phyloP scores from a whole-genome alignment of 495 filamentous ascomycete species.

The Ascodesmis nigricans region DNA sequence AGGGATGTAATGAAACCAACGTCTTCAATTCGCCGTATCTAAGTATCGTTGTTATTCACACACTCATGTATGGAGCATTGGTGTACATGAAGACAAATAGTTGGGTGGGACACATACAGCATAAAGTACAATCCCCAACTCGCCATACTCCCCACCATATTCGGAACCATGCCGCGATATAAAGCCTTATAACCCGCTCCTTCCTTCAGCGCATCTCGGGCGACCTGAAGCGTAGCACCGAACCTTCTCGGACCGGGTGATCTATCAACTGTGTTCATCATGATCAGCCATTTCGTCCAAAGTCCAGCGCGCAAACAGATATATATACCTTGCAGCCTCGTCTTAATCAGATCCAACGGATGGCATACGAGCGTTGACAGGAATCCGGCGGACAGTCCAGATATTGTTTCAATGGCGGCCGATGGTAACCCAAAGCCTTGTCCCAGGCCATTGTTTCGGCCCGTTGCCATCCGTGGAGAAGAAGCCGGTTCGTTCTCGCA shows the following conservation, averaged over 20 bases:
- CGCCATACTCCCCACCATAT: constrained; percentile 71
- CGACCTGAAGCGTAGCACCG: constrained; percentile 29
- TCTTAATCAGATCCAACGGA: constrained; percentile 89
- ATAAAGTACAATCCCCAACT: constrained; percentile 88
- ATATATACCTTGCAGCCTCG: constrained; percentile 75
- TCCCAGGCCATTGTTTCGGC: too few species aligned
- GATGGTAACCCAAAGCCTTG: constrained; percentile 33
- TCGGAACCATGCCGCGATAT: constrained; percentile 76
- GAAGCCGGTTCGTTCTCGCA: too few species aligned
- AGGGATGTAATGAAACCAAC: constrained; percentile 9
- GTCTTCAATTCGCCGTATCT: constrained; percentile 23
- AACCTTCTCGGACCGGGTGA: background rate
- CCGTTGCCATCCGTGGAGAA: too few species aligned
- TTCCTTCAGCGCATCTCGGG: constrained; percentile 31
- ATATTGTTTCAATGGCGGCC: constrained; percentile 68
- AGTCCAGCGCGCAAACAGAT: too few species aligned
- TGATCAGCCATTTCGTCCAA: too few species aligned
- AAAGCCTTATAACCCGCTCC: constrained; percentile 33
- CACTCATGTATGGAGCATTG: too few species aligned
- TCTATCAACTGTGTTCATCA: background rate
- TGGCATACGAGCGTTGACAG: constrained; percentile 62
- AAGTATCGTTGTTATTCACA: background rate
- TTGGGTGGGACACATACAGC: constrained; percentile 30
- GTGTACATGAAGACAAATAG: too few species aligned
- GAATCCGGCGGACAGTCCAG: constrained; percentile 73